Percentiles rank a stretch among this genome's conserved stretches.
Conservation (phyloP, 2,329 filamentous ascomycete species). For the Rutstroemia sp. region DNA sequence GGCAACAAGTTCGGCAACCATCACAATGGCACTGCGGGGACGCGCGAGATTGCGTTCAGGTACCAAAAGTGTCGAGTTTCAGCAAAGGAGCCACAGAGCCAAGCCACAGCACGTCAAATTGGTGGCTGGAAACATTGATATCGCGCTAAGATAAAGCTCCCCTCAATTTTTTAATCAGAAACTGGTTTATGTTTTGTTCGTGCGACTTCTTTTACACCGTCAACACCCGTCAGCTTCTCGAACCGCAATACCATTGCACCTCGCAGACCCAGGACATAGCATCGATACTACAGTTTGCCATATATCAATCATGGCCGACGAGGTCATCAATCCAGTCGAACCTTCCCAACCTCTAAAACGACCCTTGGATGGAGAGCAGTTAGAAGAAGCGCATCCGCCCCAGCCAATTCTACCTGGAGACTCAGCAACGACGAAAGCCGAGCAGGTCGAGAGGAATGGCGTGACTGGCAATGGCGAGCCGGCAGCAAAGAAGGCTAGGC, state of each 20-base stretch:
- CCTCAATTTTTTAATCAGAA: conserved; percentile 3
- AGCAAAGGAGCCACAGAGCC: neutral
- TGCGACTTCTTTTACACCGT: neutral
- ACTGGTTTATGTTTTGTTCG: no score
- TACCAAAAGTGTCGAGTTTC: no score
- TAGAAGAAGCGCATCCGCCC: conserved; percentile 17
- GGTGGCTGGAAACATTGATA: neutral
- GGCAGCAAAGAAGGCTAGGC: conserved; percentile 20
- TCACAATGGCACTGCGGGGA: no score
- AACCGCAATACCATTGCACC: neutral
- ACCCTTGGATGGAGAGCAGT: conserved; percentile 14
- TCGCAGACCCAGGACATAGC: neutral
- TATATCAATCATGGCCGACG: conserved; percentile 16
- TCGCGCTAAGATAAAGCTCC: conserved; percentile 25
- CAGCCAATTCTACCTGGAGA: conserved; percentile 24
- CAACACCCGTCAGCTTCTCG: neutral
- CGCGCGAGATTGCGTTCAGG: no score
- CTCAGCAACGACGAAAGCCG: conserved; percentile 26
- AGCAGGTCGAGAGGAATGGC: conserved; percentile 24
- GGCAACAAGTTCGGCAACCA: no score
- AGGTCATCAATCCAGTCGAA: conserved; percentile 15
- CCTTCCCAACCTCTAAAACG: conserved; percentile 25
- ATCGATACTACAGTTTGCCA: neutral
- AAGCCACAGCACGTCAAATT: neutral
- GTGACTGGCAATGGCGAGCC: conserved; percentile 19